Percentiles rank a stretch among this genome's conserved stretches.
These are phyloP conservation scores for Sordariomycetes sp. DNA, from an alignment of 2,329 filamentous ascomycete genomes.

Conservation along the genomic window DNA sequence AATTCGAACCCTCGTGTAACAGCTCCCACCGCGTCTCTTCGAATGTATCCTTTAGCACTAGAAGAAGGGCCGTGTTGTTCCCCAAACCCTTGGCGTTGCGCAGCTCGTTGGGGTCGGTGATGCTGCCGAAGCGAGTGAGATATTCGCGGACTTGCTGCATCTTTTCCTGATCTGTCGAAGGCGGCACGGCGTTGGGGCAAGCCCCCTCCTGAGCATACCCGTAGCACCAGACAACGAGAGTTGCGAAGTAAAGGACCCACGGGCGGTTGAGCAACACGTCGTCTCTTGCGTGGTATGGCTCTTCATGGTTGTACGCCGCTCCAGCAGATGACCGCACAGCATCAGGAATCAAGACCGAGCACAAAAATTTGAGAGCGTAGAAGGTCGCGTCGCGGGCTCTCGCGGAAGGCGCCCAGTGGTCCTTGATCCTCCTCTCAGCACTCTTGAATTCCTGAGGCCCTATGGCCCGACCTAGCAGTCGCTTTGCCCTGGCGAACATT, in stretches of 20 bases:
- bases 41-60: conserved; percentile 77
- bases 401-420: conserved; percentile 80
- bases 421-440: conserved; percentile 75
- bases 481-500: conserved; percentile 82
- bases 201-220: conserved; percentile 84
- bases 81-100: conserved; percentile 69
- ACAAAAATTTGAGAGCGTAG: conserved; percentile 83
- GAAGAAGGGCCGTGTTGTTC: conserved; percentile 68
- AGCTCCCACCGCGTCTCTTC: conserved; percentile 82
- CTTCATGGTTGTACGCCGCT: conserved; percentile 29
- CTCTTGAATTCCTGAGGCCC: conserved; percentile 71
- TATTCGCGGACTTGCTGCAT: conserved; percentile 73
- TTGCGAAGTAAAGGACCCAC: conserved; percentile 92
- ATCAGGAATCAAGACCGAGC: conserved; percentile 65
- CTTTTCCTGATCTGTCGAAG: conserved; percentile 54
- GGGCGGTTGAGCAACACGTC: conserved; percentile 86
- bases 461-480: conserved; percentile 78
- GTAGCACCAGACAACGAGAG: conserved; percentile 90
- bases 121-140: conserved; percentile 61
- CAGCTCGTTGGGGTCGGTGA: conserved; percentile 69
- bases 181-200: conserved; percentile 40
- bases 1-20: conserved; percentile 73
- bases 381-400: conserved; percentile 85
- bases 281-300: conserved; percentile 67
- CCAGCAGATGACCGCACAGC: conserved; percentile 23